phyloP scores from a whole-genome alignment of 2,329 filamentous ascomycete species.

The Lasiodiplodia sp. region DNA sequence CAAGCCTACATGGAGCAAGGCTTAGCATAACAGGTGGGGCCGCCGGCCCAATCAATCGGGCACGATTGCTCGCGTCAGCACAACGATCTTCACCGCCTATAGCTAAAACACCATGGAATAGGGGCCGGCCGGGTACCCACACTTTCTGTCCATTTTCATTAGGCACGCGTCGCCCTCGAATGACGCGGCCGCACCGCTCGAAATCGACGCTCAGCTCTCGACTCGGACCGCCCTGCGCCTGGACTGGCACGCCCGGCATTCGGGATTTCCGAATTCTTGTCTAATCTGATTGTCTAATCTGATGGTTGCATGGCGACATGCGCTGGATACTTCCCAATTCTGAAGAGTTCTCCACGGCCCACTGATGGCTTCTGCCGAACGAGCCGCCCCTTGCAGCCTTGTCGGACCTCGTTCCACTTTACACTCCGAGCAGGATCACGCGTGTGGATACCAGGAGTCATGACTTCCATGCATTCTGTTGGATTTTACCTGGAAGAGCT shows the following conservation, averaged over 20 bases:
- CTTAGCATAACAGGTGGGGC: background rate
- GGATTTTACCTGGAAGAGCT: background rate
- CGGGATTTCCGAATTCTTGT: background rate
- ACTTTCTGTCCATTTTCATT: background rate
- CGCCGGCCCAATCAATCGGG: background rate
- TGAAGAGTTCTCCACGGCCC: too few species aligned
- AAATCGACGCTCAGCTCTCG: background rate
- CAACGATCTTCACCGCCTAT: background rate
- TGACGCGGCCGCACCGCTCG: background rate
- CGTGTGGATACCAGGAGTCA: background rate
- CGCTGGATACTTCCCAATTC: background rate
- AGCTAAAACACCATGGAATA: background rate
- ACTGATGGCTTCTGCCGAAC: background rate
- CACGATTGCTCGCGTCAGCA: background rate
- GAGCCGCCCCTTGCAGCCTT: background rate
- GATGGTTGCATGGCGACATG: background rate
- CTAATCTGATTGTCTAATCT: conserved; percentile 15
- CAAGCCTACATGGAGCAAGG: background rate
- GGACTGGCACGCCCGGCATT: background rate
- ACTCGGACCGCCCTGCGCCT: background rate
- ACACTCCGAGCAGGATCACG: background rate
- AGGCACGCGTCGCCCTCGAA: background rate
- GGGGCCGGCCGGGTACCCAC: background rate
- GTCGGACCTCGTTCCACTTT: background rate
- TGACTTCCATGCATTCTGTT: background rate